These are phyloP conservation scores for Epichloe uncinata DNA, from an alignment of 2,329 filamentous ascomycete genomes.

Conservation along the genomic window DNA sequence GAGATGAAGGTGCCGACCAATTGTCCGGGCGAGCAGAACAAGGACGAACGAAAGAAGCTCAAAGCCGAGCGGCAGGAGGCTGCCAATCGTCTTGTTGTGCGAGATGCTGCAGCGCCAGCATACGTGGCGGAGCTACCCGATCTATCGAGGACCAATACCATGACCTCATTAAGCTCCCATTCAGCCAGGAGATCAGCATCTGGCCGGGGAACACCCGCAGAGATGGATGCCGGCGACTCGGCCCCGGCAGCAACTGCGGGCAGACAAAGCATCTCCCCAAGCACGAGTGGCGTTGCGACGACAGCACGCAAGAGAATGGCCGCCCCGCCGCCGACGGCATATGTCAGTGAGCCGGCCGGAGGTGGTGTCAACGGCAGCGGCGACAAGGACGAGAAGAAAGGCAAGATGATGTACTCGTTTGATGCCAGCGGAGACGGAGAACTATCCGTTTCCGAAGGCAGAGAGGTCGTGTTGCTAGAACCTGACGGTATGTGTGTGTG, in stretches of 20 bases:
- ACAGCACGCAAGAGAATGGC: conserved; percentile 54
- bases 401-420: conserved; percentile 84
- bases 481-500: conserved; percentile 54
- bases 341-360: conserved; percentile 55
- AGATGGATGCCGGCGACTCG: conserved; percentile 27
- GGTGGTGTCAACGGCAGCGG: conserved; percentile 29
- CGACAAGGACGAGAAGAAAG: conserved; percentile 40
- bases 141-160: conserved; percentile 70
- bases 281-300: conserved; percentile 15
- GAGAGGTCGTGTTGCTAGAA: conserved; percentile 66
- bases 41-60: conserved; percentile 90
- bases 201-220: conserved; percentile 33
- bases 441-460: conserved; percentile 64
- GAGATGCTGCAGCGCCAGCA: conserved; percentile 24
- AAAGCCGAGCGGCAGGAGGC: conserved; percentile 75
- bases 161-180: conserved; percentile 80
- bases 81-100: conserved; percentile 47
- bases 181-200: conserved; percentile 52
- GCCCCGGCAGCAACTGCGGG: conserved; percentile 13
- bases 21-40: conserved; percentile 84
- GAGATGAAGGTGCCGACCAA: conserved; percentile 97
- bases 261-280: conserved; percentile 15
- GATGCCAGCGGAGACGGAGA: conserved; percentile 72
- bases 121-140: conserved; percentile 50
- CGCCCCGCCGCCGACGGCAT: conserved; percentile 75